A percentile compares a stretch with the other conserved stretches of the same genome.
These are phyloP conservation scores for Musa acuminata DNA, from an alignment of 176 grass and related monocot species.

Conservation along the genomic window DNA sequence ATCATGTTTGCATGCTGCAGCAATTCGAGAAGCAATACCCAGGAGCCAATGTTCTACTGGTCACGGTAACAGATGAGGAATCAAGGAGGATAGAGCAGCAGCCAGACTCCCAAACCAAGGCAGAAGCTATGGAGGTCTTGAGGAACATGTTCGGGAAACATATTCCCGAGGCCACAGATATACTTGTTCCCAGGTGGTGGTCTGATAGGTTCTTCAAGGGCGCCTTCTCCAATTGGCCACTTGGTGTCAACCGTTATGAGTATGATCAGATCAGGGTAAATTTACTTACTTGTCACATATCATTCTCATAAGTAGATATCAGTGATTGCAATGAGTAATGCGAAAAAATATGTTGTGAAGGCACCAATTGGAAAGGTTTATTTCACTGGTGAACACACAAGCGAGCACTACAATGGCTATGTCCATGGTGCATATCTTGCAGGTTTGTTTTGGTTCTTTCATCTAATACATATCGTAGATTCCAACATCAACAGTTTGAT, in stretches of 20 bases:
- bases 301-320: too few species aligned
- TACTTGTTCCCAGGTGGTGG: conserved; percentile 55
- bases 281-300: too few species aligned
- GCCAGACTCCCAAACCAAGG: conserved; percentile 40
- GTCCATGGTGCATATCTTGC: conserved; percentile 50
- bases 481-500: not conserved
- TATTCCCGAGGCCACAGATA: conserved; percentile 40
- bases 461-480: not conserved
- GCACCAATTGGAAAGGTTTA: conserved; percentile 51
- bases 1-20: conserved; percentile 3
- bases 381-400: conserved; percentile 56
- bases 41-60: conserved; percentile 42
- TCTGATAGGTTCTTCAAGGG: conserved; percentile 58
- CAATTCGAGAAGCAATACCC: conserved; percentile 45
- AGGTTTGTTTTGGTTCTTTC: conserved; percentile 9
- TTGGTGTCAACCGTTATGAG: conserved; percentile 56
- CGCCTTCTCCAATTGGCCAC: conserved; percentile 60
- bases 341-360: conserved; percentile 3
- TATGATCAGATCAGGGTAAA: conserved; percentile 60
- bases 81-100: conserved; percentile 58
- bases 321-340: too few species aligned
- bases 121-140: conserved; percentile 43
- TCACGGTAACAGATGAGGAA: conserved; percentile 56
- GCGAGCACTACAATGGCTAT: conserved; percentile 45
- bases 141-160: conserved; percentile 36